Conservation (phyloP, 192 early-diverging fungal genomes). For the Phycomyces nitens region DNA sequence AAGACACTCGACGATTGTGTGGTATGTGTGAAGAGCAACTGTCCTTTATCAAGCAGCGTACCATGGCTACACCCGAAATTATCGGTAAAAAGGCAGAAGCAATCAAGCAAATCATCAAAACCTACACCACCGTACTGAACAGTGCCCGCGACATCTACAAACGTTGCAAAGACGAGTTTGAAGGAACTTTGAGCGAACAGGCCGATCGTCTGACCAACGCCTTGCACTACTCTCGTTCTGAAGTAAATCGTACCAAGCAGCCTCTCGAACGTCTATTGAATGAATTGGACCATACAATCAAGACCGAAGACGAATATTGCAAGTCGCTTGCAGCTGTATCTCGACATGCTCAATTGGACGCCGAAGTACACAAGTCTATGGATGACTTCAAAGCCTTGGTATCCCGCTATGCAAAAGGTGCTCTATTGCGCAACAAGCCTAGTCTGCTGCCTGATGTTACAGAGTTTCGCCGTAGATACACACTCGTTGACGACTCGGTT, state of each 20-base stretch:
- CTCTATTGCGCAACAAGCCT: background rate
- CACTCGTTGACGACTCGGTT: conserved; percentile 6
- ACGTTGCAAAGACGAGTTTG: conserved; percentile 16
- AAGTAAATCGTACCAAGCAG: conserved; percentile 4
- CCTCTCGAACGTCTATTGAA: conserved; percentile 9
- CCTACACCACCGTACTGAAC: conserved; percentile 12
- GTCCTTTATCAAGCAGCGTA: conserved; percentile 20
- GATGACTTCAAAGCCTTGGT: conserved; percentile 3
- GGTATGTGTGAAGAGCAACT: conserved; percentile 22
- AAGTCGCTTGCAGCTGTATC: conserved; percentile 8
- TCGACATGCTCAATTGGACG: conserved; percentile 6
- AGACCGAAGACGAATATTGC: conserved; percentile 18
- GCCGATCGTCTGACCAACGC: conserved; percentile 10
- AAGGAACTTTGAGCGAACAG: conserved; percentile 9
- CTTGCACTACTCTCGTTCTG: background rate
- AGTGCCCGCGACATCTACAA: conserved; percentile 11
- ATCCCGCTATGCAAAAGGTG: background rate
- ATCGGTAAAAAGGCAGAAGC: conserved; percentile 17
- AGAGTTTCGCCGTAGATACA: conserved; percentile 12
- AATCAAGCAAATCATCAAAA: conserved; percentile 15
- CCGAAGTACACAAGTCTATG: conserved; percentile 6
- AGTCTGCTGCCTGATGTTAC: conserved; percentile 10
- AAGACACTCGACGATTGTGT: background rate
- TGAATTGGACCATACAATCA: conserved; percentile 12
- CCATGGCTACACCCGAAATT: conserved; percentile 14